phyloP scores from a whole-genome alignment of 164 flowering plant species.

The Echeveria elegans region DNA sequence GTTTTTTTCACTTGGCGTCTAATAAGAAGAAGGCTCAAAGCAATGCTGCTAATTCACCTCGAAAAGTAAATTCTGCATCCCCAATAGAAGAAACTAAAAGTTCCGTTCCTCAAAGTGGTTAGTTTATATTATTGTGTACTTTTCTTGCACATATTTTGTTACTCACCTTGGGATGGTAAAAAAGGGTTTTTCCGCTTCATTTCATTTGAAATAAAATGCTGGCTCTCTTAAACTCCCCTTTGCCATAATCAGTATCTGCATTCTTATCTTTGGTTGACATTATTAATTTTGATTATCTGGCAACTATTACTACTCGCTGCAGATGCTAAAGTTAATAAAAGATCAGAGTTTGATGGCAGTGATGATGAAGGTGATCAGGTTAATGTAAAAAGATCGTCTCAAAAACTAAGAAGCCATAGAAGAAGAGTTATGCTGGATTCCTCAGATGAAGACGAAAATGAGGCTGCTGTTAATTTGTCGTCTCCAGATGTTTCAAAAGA shows the following conservation, averaged over 20 bases:
- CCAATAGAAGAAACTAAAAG: constrained; percentile 23
- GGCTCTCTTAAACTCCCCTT: no score
- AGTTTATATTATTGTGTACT: constrained; percentile 14
- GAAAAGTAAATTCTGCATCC: constrained; percentile 35
- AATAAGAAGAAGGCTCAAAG: constrained; percentile 40
- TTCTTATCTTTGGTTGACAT: neutral
- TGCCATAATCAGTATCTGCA: no score
- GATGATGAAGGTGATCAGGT: constrained; percentile 61
- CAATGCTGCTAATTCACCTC: constrained; percentile 46
- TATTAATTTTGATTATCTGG: neutral
- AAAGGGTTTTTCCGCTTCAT: neutral
- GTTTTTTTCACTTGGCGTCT: constrained; percentile 24
- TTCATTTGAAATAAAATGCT: no score
- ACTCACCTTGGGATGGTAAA: neutral
- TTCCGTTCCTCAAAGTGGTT: constrained; percentile 29
- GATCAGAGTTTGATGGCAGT: constrained; percentile 33
- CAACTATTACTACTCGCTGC: constrained; percentile 24
- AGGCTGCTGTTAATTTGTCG: constrained; percentile 62
- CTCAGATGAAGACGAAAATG: constrained; percentile 67
- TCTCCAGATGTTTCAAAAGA: constrained; percentile 63
- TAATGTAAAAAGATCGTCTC: constrained; percentile 52
- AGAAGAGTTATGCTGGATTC: constrained; percentile 72
- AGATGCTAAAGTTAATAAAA: constrained; percentile 67
- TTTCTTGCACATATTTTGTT: neutral
- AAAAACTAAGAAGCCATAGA: constrained; percentile 55